phyloP scores from a whole-genome alignment of 352 stramenopile species.

The Albugo candida region DNA sequence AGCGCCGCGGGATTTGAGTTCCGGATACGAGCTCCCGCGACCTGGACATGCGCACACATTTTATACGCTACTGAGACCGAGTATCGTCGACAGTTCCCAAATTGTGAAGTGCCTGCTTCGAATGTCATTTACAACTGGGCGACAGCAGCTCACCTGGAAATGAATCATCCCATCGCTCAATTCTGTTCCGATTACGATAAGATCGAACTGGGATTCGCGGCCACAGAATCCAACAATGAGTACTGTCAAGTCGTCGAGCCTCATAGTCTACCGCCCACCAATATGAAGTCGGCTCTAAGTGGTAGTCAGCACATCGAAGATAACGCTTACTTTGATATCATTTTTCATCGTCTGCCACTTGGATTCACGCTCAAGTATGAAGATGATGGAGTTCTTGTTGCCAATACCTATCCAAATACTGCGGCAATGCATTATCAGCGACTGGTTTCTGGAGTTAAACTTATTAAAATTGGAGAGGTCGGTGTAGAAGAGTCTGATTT shows the following conservation, averaged over 20 bases:
- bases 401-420: conserved; percentile 69
- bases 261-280: conserved; percentile 4
- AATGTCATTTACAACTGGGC: conserved; percentile 49
- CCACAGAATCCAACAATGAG: conserved; percentile 4
- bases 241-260: conserved; percentile 2
- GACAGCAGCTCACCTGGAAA: conserved; percentile 29
- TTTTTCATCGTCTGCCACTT: conserved; percentile 71
- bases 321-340: conserved; percentile 27
- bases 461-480: conserved; percentile 49
- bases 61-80: conserved; percentile 36
- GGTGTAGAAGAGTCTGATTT: conserved; percentile 38
- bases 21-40: conserved; percentile 25
- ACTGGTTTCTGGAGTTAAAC: conserved; percentile 38
- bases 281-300: conserved; percentile 7
- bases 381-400: conserved; percentile 50
- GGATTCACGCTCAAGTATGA: conserved; percentile 74
- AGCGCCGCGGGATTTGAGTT: conserved; percentile 33
- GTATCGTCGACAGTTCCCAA: conserved; percentile 33
- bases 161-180: conserved; percentile 21
- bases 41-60: conserved; percentile 50
- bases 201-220: conserved; percentile 34
- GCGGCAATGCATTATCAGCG: conserved; percentile 52
- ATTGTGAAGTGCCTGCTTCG: conserved; percentile 52
- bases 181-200: conserved; percentile 36
- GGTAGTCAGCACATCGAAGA: conserved; percentile 4